Evolutionary conservation across 495 filamentous ascomycete species (phyloP), one percentile per base, ranked within the genome.

Genomic region (Hypoxylon fragiforme): DNA sequence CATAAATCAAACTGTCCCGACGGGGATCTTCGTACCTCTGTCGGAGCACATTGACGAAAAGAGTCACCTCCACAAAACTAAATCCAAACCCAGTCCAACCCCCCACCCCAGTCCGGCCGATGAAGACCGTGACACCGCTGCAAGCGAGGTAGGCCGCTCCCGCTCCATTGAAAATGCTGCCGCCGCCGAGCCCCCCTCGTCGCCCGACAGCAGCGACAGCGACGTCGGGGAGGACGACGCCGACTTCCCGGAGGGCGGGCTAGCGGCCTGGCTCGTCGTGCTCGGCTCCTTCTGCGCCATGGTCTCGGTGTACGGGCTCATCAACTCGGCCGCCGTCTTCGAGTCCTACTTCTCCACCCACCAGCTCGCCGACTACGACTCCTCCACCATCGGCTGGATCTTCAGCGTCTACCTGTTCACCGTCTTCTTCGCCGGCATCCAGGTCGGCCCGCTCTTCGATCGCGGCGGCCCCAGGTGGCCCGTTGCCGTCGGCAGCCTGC

Each of bases 391-490:
- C 19, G 83, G 84, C 37, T 87, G 84, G 85, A 84, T 88, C 50
- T 79, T 82, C 12, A 81, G 80, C 20, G 63, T 83, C 1, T 80
- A 86, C 22, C 71, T 84, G 19, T 87, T 86, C 50, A 70, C 86
- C 15, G 81, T 83, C 9, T 77, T 86, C 22, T 85, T 85, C 45
- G 70, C 81, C 6, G 85, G 84, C 5, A 79, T 86, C 5, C 83
- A 86, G 60, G 78, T 85, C 32, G 85, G 85, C 2, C 84, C 85
- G n/a, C 57, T 88, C 3, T 88, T 88, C 47, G 85, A 88, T 59
- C 73, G 75, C 2, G 77, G 82, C 47, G 85, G 84, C 0, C 77
- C 83, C 1, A 68, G 81, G 14, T 26, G 70, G n/a, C 64, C 86
- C 18, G 69, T 86, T 0, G 66, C 77, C 11, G 66, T 66, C 4